Percentiles rank a stretch among this genome's conserved stretches.
Conservation (phyloP, 169 alveolate genomes). For the Eimeria sp. region DNA sequence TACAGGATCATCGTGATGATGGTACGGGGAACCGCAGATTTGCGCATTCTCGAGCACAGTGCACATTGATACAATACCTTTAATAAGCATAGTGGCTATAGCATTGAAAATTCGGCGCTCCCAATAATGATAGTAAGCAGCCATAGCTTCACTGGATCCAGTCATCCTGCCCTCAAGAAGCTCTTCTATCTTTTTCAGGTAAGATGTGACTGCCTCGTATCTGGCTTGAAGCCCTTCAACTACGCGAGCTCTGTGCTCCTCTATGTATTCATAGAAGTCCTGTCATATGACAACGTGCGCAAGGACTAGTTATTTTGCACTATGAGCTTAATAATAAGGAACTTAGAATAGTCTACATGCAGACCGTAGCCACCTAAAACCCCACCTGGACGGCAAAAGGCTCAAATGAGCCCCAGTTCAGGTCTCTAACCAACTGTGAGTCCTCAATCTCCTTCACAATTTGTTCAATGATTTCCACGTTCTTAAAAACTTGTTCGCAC, state of each 20-base stretch:
- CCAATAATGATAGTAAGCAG: constrained; percentile 95
- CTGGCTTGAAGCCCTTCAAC: constrained; percentile 92
- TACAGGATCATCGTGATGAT: too few species aligned
- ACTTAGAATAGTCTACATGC: background rate
- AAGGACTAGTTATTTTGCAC: background rate
- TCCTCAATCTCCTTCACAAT: constrained; percentile 92
- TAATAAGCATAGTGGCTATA: constrained; percentile 93
- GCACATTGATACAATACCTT: constrained; percentile 87
- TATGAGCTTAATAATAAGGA: too few species aligned
- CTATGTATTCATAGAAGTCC: constrained; percentile 94
- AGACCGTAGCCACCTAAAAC: background rate
- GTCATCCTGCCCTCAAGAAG: constrained; percentile 93
- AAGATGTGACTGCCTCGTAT: constrained; percentile 93
- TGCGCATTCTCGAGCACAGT: background rate
- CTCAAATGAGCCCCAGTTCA: constrained; percentile 89
- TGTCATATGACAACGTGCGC: constrained; percentile 41
- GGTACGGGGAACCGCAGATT: background rate
- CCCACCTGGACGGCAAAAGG: constrained; percentile 78
- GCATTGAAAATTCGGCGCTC: constrained; percentile 96
- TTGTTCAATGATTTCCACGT: constrained; percentile 93
- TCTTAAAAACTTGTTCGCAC: constrained; percentile 94
- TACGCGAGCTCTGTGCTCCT: constrained; percentile 91
- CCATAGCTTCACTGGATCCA: constrained; percentile 92
- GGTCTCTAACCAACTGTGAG: constrained; percentile 92
- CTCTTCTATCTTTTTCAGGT: constrained; percentile 95